Evolutionary conservation across 2,329 filamentous ascomycete genomes (phyloP), one percentile per base, ranked within the genome.

Genomic region (Grosmannia clavigera): DNA sequence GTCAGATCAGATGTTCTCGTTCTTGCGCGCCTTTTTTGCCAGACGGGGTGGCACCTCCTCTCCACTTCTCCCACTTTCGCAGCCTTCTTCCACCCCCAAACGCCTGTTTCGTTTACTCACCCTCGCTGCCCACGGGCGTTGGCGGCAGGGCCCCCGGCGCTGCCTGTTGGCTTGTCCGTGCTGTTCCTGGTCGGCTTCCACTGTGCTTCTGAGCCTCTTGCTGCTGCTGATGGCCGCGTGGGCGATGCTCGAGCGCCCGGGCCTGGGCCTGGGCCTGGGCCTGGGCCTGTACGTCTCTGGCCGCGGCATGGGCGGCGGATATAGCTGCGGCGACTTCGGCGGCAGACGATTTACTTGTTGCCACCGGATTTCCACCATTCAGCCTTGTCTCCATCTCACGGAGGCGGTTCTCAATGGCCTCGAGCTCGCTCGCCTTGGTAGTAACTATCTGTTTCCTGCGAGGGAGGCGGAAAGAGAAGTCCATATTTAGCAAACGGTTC

Each of bases 331-430:
- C 40, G 12, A 54, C 43, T 10, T 35, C 33, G 14, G 48, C 48
- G 10, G 54, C 55, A n/a, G 51, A 5, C 50, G 14, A 14, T 5
- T 9, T 40, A 16, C 38, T 40, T 40, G 38, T 16, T 16, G n/a
- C 2, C 29, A 19, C 43, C 6, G 40, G 14, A 3, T 27, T 38
- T 29, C 38, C 52, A 27, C 53, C 51, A 46, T 77, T 82, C 58
- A 97, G 80, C 53, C 87, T 86, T 66, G 87, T 81, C 74, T 96
- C 92, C 74, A 94, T 90, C 68, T 91, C 90, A 67, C 84, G 86
- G 67, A 97, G 83, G 66, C 85, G 86, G 58, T 84, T 84, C 74
- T 96, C 90, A 68, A 97, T 85, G 60, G 86, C 84, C 73, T 95
- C 86, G 66, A 97, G 86, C 73, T 96, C 90, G 64, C 84, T 82